These are phyloP conservation scores for Escovopsis sp. DNA, from an alignment of 2,329 filamentous ascomycete genomes.

Conservation along the genomic window DNA sequence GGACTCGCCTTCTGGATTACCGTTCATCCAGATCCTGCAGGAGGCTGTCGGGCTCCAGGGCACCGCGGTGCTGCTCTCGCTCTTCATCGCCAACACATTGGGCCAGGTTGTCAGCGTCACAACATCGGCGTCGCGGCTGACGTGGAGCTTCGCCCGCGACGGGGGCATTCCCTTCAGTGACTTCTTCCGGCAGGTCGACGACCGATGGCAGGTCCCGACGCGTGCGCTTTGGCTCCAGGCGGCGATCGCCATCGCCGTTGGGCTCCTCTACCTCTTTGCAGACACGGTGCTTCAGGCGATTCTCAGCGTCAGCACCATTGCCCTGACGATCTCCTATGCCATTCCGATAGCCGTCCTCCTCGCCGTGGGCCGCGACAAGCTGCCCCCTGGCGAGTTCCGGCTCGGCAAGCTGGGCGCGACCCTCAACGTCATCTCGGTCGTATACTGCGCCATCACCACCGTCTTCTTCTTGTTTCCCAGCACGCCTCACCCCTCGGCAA, in stretches of 20 bases:
- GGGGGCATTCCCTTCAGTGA: slow-evolving; percentile 29
- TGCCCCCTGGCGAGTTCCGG: slow-evolving; percentile 29
- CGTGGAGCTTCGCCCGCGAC: slow-evolving; percentile 40
- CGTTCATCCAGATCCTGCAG: slow-evolving; percentile 33
- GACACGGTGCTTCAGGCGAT: slow-evolving; percentile 37
- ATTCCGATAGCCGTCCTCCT: slow-evolving; percentile 35
- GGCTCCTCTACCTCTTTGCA: slow-evolving; percentile 35
- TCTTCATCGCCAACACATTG: slow-evolving; percentile 41
- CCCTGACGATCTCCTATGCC: slow-evolving; percentile 32
- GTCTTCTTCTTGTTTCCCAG: slow-evolving; percentile 41
- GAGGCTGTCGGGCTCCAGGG: slow-evolving; percentile 19
- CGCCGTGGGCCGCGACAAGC: slow-evolving; percentile 33
- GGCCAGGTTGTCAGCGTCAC: slow-evolving; percentile 36
- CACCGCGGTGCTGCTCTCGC: slow-evolving; percentile 28
- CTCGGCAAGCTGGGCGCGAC: slow-evolving; percentile 28
- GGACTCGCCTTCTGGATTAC: slow-evolving; percentile 23
- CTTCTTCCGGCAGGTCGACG: slow-evolving; percentile 28
- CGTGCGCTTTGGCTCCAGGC: slow-evolving; percentile 38
- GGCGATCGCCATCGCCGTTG: slow-evolving; percentile 25
- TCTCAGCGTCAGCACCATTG: slow-evolving; percentile 39
- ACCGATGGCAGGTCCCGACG: slow-evolving; percentile 34
- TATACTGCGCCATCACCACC: slow-evolving; percentile 36
- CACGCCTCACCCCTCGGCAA: slow-evolving; percentile 24
- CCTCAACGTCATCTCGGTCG: slow-evolving; percentile 32
- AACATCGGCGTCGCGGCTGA: slow-evolving; percentile 35